Evolutionary conservation across 2,329 filamentous ascomycete species (phyloP).

Genomic region (Trichophyton benhamiae): DNA sequence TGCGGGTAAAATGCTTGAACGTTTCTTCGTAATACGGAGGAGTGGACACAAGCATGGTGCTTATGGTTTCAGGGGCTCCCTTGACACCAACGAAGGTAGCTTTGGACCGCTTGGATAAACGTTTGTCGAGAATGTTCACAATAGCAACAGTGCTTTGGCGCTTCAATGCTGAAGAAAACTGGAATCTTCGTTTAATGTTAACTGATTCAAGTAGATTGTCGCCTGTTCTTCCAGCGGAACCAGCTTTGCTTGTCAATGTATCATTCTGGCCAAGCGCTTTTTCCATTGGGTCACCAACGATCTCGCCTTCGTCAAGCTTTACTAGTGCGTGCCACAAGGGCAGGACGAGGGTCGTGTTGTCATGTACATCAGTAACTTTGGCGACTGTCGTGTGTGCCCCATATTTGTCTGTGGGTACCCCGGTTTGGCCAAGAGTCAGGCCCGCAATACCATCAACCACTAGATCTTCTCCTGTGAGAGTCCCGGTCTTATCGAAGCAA

Average conservation of each 20-base stretch:
- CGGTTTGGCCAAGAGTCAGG: conserved; percentile 57
- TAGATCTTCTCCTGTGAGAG: conserved; percentile 87
- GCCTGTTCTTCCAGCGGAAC: conserved; percentile 30
- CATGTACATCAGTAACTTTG: conserved; percentile 54
- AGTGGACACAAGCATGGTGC: conserved; percentile 72
- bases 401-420: conserved; percentile 58
- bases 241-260: conserved; percentile 55
- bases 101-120: conserved; percentile 61
- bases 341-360: conserved; percentile 83
- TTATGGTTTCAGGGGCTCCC: conserved; percentile 92
- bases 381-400: conserved; percentile 73
- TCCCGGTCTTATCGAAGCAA: conserved; percentile 98
- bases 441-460: conserved; percentile 96
- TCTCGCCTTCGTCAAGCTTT: conserved; percentile 89
- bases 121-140: conserved; percentile 57
- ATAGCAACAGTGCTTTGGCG: conserved; percentile 89
- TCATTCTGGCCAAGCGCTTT: conserved; percentile 93
- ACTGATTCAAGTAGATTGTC: conserved; percentile 54
- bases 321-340: conserved; percentile 96
- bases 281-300: conserved; percentile 98
- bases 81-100: conserved; percentile 93
- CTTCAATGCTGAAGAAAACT: conserved; percentile 94
- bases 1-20: conserved; percentile 94
- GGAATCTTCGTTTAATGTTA: conserved; percentile 92
- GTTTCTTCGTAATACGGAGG: conserved; percentile 92